Base-by-base conservation (phyloP, 2,329 filamentous ascomycete genomes). In the Aspergillus calidoustus region DNA sequence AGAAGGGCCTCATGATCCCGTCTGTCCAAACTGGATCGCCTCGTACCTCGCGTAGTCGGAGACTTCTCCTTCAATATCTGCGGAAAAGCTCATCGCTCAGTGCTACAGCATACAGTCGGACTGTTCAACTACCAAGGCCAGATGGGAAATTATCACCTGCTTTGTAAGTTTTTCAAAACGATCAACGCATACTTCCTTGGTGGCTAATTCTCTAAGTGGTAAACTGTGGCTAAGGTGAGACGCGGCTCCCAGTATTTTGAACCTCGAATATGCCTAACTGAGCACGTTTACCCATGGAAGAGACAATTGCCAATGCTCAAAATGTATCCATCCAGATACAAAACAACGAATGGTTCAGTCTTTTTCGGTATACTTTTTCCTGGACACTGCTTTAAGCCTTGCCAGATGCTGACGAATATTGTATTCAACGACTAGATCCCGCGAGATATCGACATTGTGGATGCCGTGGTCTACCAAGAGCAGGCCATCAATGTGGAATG, bases 231-330 rank as follows among this genome's bases (percentile, higher is more conserved):
- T 68, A 13, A 63, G 66, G 66, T 68, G 60, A 15, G 17, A 43
- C 22, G 11, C 41, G 13, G 22, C 53, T 67, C 34, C 68, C 65
- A 22, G 57, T 71, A 8, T 68, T 65, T 67, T 25, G 28, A 43
- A 55, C 15, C 28, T 31, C 17, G 41, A 30, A 8, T 28, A 9
- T 17, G 15, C n/a, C 54, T 53, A 30, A 59, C 17, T 19, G 5
- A 49, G 22, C 48, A 8, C 25, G n/a, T 52, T 30, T 22, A 28
- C 49, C n/a, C 17, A 46, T 60, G 51, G 22, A 74, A 89, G 90
- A 64, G 90, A 93, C 69, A 90, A 91, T 70, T 93, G 91, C 71
- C 88, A 87, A 61, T 93, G 90, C 71, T 69, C 75, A 1, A 74
- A 79, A 62, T 93, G 91, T 71, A 82, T 90, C 25, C 89, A 92